Evolutionary conservation across 2,329 filamentous ascomycete genomes (phyloP).

Genomic region (Anthostomella pinea): DNA sequence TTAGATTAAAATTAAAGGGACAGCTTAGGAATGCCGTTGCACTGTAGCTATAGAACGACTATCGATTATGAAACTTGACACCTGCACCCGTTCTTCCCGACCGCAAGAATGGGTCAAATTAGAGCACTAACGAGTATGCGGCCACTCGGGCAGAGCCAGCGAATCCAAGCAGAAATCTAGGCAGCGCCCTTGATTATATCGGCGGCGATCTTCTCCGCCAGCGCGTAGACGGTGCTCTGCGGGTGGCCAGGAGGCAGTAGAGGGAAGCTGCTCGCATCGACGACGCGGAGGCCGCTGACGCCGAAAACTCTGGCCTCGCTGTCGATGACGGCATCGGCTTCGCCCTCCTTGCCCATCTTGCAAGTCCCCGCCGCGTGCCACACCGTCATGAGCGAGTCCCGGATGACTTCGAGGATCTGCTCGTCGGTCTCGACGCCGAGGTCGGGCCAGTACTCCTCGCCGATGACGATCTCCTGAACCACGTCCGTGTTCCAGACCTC

Average conservation of each 20-base stretch:
- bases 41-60: too few relatives aligned
- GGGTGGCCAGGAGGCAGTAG: conserved; percentile 16
- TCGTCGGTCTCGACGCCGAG: conserved; percentile 1
- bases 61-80: too few relatives aligned
- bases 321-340: conserved; percentile 5
- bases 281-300: conserved; percentile 7
- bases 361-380: conserved; percentile 9
- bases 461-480: not conserved
- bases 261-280: conserved; percentile 29
- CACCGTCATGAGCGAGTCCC: not conserved
- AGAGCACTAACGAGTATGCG: too few relatives aligned
- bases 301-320: not conserved
- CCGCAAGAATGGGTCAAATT: too few relatives aligned
- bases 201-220: conserved; percentile 8
- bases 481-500: conserved; percentile 16
- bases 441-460: conserved; percentile 6
- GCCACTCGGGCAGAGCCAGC: too few relatives aligned
- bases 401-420: conserved; percentile 5
- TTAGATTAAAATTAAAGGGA: too few relatives aligned
- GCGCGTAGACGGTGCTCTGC: conserved; percentile 2
- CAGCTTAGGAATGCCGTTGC: too few relatives aligned
- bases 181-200: too few relatives aligned
- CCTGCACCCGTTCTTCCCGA: too few relatives aligned
- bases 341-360: conserved; percentile 7
- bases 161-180: too few relatives aligned